Base-by-base conservation (phyloP, 2,329 filamentous ascomycete genomes). In the Emydomyces testavorans region DNA sequence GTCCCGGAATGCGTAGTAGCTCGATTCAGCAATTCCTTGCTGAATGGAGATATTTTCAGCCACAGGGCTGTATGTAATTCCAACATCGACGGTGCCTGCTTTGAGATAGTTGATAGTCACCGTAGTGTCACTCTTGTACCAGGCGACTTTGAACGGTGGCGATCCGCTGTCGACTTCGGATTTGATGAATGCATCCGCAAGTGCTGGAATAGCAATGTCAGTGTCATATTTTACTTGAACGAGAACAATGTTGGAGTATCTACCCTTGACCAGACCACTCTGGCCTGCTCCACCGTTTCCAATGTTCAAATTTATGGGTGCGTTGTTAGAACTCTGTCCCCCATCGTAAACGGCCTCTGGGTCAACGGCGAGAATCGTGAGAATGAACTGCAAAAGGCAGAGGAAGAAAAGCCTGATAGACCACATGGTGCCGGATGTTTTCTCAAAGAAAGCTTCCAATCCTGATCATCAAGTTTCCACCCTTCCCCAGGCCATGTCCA, bases 111-210 rank as follows among this genome's bases (percentile, higher is more conserved):
- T 62, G 53, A 73, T 72, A 16, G 63, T 67, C 46, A 67, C 64
- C 0, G 67, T 70, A 0, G 70, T 73, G 50, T 73, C 70, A 29
- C 65, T 67, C 36, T 65, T 64, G 44, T 68, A 65, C 70, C 71
- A 74, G 16, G 62, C 70, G 4, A 73, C 63, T 8, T 59, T 57
- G 57, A 73, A 72, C 0, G 62, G 60, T 1, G 53, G 6, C 4
- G 54, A 54, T 24, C 60, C 59, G 26, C 32, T 32, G 2, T 53
- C 47, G 10, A 66, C 59, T 24, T 57, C 58, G 31, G 55, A 54
- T 37, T 62, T 38, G 23, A 70, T 68, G 50, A 67, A 69, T 1
- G 52, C 57, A 45, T 69, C 59, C 13, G 65, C 63, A 11, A 70
- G 59, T 2, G 51, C 65, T 62, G 40, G 37, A 5, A 7, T 10